Evolutionary conservation across 139 green algal genomes (phyloP).

Genomic region (Trebouxia sp.): DNA sequence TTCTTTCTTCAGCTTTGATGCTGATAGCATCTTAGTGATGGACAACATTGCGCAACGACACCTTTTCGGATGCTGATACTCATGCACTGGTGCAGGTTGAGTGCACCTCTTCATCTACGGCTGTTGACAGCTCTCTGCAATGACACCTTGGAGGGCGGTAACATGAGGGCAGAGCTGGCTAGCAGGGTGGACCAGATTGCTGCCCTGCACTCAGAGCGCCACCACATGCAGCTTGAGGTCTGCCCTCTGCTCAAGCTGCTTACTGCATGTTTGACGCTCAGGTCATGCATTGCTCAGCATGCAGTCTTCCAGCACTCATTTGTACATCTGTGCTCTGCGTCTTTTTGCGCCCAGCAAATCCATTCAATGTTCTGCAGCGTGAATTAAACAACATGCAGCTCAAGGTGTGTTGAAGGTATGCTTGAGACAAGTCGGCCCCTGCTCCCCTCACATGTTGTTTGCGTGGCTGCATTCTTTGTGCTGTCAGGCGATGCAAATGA

Average conservation of each 20-base stretch:
- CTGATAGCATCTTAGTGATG: no score
- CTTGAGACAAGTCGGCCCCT: background rate
- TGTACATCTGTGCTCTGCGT: background rate
- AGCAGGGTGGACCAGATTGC: constrained; percentile 21
- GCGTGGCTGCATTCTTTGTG: background rate
- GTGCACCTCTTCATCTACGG: constrained; percentile 39
- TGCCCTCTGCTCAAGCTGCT: background rate
- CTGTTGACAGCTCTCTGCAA: constrained; percentile 55
- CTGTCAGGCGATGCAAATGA: background rate
- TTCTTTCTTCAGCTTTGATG: background rate
- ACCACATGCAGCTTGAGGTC: constrained; percentile 25
- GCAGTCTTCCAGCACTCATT: background rate
- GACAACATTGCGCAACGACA: no score
- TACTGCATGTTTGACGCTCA: background rate
- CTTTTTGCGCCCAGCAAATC: background rate
- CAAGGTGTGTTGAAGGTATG: background rate
- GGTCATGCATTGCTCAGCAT: background rate
- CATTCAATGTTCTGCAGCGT: background rate
- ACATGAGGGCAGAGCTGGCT: constrained; percentile 19
- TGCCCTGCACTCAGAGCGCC: constrained; percentile 11
- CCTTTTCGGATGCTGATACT: no score
- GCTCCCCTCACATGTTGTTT: background rate
- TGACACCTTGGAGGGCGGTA: constrained; percentile 32
- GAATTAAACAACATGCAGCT: background rate
- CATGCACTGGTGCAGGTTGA: constrained; percentile 26